These are phyloP conservation scores for Cryphonectria nitschkei DNA, from an alignment of 2,329 filamentous ascomycete genomes.

Conservation along the genomic window DNA sequence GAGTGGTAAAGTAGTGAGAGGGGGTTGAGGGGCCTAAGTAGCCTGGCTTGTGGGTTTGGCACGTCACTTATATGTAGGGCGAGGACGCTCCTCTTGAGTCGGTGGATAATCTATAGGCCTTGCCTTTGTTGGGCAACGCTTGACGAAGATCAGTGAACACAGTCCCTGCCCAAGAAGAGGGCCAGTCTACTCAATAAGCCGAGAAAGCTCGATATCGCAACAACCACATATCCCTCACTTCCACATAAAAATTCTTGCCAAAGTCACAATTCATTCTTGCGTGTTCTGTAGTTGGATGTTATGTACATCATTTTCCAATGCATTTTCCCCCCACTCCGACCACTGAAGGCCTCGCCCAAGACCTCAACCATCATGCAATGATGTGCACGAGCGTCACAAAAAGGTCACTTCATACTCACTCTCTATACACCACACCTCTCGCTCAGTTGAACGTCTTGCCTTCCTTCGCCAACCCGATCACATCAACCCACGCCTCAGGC, in stretches of 20 bases:
- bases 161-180: background rate
- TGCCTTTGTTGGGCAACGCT: background rate
- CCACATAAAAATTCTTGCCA: too few relatives aligned
- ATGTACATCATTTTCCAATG: background rate
- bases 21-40: background rate
- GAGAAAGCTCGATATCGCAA: background rate
- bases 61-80: background rate
- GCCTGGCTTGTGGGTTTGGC: background rate
- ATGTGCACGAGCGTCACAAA: background rate
- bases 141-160: background rate
- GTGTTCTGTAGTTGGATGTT: background rate
- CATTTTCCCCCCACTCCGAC: background rate
- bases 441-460: conserved; percentile 14
- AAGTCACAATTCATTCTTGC: too few relatives aligned
- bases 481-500: conserved; percentile 63
- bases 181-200: background rate
- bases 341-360: background rate
- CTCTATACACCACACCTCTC: background rate
- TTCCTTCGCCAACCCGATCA: conserved; percentile 46
- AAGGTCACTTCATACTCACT: background rate
- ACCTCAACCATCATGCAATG: background rate
- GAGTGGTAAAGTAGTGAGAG: conserved; percentile 43
- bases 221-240: background rate
- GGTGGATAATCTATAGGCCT: background rate
- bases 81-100: background rate